These are phyloP conservation scores for Davidsoniella virescens DNA, from an alignment of 2,329 filamentous ascomycete species.

Conservation along the genomic window DNA sequence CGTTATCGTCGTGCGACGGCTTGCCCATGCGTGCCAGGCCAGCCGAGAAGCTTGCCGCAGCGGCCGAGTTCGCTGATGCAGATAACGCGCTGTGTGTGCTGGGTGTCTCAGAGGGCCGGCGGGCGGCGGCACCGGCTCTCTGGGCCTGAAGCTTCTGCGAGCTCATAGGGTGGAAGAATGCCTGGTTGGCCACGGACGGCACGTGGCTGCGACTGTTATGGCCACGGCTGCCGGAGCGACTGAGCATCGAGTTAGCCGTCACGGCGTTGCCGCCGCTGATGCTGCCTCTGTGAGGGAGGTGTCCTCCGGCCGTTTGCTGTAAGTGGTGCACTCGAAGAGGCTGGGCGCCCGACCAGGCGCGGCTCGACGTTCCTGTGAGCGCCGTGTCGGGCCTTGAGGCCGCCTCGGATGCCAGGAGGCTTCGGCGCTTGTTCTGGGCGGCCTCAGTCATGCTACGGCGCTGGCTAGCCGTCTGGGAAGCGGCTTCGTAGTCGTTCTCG, in stretches of 20 bases:
- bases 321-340: constrained; percentile 36
- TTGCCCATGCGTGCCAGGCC: constrained; percentile 7
- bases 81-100: constrained; percentile 9
- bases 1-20: constrained; percentile 28
- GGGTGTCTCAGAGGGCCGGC: constrained; percentile 5
- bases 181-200: constrained; percentile 72
- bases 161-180: constrained; percentile 94
- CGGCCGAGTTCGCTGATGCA: neutral
- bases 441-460: constrained; percentile 14
- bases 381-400: constrained; percentile 38
- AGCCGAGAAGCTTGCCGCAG: constrained; percentile 9
- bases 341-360: constrained; percentile 37
- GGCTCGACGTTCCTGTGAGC: constrained; percentile 32
- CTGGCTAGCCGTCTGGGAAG: constrained; percentile 6
- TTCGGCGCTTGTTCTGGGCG: constrained; percentile 23
- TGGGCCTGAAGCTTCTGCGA: constrained; percentile 88
- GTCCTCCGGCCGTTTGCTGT: constrained; percentile 30
- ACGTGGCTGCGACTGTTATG: constrained; percentile 62
- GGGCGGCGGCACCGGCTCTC: constrained; percentile 28
- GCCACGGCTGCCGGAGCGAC: constrained; percentile 8
- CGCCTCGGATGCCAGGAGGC: constrained; percentile 25
- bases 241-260: constrained; percentile 2
- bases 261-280: constrained; percentile 9
- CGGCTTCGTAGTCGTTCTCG: constrained; percentile 11
- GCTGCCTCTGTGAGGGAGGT: constrained; percentile 8